Evolutionary conservation across 2,329 filamentous ascomycete genomes (phyloP), one percentile per base, ranked within the genome.

Genomic region (Ceratocystis ficicola): DNA sequence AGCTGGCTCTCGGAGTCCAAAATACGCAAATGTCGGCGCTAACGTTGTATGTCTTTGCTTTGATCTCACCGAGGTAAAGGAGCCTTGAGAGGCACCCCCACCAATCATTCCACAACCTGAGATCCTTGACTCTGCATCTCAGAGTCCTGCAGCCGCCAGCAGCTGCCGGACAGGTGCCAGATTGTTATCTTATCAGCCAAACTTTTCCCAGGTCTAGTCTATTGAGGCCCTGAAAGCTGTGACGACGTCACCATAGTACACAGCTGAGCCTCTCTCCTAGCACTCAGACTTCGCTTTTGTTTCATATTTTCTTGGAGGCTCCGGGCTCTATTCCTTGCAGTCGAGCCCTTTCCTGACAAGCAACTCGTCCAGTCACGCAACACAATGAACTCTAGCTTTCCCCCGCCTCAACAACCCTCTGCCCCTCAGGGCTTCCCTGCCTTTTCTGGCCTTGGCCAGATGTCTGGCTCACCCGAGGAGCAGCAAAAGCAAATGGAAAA

Each of bases 401-500:
- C 62, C 30, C 65, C 65, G 15, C 55, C 65, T 30, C 61, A 50
- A 15, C 50, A 25, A 7, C 65, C 62, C 17, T 30, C 20, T 36
- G 32, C 50, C 4, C 48, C 48, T 1, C 48, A 44, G 28, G 66
- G 52, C 17, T 66, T 66, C 15, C 64, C 64, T 22, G 64, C 61
- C 32, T 62, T 64, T 61, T 20, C 28, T 28, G 44, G 62, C 15
- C 44, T 64, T 25, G 63, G 62, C 22, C 52, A 62, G 5, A 62
- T 63, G 30, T 36, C 57, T 8, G 61, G 62, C 28, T 64, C 64
- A 8, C 64, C 66, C n/a, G 66, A 68, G n/a, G 68, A 69, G 44
- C 68, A 69, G 41, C 67, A 68, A 44, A 67, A 68, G 65, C 65
- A 66, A n/a, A 69, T 69, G 67, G 65, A 66, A 25, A 68, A 69